Evolutionary conservation across 306 rosid genomes (phyloP).

Genomic region (Fagus sylvatica): DNA sequence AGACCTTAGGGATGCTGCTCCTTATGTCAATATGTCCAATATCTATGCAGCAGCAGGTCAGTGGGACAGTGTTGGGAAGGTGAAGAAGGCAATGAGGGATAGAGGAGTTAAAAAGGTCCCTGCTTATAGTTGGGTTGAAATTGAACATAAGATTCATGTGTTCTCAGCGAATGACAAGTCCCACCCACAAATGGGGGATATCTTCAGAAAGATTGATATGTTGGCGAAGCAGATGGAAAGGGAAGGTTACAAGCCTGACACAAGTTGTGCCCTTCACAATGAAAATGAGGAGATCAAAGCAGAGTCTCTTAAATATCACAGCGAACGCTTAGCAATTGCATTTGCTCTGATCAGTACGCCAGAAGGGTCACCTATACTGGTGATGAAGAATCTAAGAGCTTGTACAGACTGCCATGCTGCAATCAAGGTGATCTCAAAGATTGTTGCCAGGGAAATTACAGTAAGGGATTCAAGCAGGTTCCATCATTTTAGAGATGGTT

Average conservation of each 20-base stretch:
- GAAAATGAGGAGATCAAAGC: conserved; percentile 61
- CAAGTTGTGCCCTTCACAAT: conserved; percentile 75
- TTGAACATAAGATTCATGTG: conserved; percentile 63
- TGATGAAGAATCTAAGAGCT: conserved; percentile 88
- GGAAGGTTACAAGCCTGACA: conserved; percentile 76
- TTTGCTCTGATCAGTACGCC: conserved; percentile 75
- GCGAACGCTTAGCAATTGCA: conserved; percentile 90
- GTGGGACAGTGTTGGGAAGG: conserved; percentile 79
- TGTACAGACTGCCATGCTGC: conserved; percentile 76
- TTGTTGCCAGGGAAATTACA: conserved; percentile 55
- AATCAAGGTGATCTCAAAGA: conserved; percentile 64
- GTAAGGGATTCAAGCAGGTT: conserved; percentile 83
- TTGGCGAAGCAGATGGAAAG: conserved; percentile 58
- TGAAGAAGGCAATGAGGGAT: conserved; percentile 83
- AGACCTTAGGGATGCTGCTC: conserved; percentile 68
- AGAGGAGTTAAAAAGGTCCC: conserved; percentile 75
- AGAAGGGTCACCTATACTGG: conserved; percentile 67
- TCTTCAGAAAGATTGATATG: conserved; percentile 59
- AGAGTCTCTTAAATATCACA: conserved; percentile 80
- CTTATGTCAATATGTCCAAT: conserved; percentile 79
- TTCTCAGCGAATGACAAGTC: conserved; percentile 64
- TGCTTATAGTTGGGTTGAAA: conserved; percentile 88
- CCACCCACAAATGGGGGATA: conserved; percentile 61
- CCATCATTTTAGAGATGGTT: conserved; percentile 71
- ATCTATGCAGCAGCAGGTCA: conserved; percentile 83